These are phyloP conservation scores for Trichoderma gamsii DNA, from an alignment of 495 filamentous ascomycete species.

Conservation along the genomic window DNA sequence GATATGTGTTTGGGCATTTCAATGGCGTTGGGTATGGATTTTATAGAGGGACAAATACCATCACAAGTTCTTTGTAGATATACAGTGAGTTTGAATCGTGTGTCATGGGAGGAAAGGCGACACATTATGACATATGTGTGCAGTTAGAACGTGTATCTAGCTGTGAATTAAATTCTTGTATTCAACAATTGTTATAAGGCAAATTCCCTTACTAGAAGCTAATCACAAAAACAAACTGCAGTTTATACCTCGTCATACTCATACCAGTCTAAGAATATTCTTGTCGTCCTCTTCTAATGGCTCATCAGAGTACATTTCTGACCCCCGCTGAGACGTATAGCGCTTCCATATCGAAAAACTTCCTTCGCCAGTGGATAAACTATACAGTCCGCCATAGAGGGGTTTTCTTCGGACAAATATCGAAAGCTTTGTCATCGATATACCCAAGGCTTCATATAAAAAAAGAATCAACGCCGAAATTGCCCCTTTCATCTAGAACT, in stretches of 20 bases:
- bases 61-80: background rate
- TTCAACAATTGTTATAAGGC: too few species aligned
- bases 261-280: conserved; percentile 3
- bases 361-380: background rate
- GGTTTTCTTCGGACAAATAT: background rate
- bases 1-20: conserved; percentile 5
- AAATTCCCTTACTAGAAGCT: background rate
- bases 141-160: background rate
- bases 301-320: background rate
- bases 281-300: background rate
- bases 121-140: background rate
- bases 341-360: background rate
- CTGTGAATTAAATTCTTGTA: background rate
- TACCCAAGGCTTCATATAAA: background rate
- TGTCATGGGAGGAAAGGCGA: background rate
- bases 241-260: background rate
- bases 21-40: background rate
- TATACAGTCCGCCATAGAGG: background rate
- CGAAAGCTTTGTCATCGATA: background rate
- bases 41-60: conserved; percentile 10
- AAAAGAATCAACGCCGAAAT: conserved; percentile 5
- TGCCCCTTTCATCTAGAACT: background rate
- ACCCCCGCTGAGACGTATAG: background rate
- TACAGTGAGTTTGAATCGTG: background rate
- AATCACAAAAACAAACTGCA: background rate